Conservation (phyloP, 139 green algal genomes). For the Coelastrella sp. region DNA sequence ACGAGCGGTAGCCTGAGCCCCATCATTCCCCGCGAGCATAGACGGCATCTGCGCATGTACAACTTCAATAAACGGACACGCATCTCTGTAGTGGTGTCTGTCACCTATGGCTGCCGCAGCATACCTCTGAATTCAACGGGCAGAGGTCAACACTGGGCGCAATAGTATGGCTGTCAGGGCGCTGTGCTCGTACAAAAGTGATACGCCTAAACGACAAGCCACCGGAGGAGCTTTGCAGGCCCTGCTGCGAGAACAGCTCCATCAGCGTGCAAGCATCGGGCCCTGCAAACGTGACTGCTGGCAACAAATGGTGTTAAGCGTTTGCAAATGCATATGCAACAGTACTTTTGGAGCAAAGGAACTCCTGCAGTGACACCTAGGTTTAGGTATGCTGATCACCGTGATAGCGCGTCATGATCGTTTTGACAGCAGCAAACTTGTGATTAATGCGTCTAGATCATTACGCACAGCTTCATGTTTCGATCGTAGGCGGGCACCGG, state of each 20-base stretch:
- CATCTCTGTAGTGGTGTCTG: background rate
- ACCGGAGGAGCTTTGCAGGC: background rate
- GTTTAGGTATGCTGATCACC: too few relatives aligned
- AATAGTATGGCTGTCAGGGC: slow-evolving; percentile 59
- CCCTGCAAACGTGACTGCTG: background rate
- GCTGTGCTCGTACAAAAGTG: slow-evolving; percentile 72
- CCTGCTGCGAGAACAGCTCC: background rate
- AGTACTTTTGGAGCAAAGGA: too few relatives aligned
- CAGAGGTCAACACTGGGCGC: slow-evolving; percentile 61
- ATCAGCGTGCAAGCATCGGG: background rate
- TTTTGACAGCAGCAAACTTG: too few relatives aligned
- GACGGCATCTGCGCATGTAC: slow-evolving; percentile 48
- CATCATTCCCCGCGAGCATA: background rate
- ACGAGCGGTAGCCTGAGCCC: slow-evolving; percentile 17
- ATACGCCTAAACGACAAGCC: slow-evolving; percentile 58
- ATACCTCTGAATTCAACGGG: slow-evolving; percentile 60
- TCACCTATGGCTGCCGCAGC: background rate
- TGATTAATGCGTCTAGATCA: too few relatives aligned
- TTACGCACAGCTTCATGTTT: too few relatives aligned
- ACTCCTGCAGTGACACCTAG: too few relatives aligned
- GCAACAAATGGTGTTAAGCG: too few relatives aligned
- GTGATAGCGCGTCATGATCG: too few relatives aligned
- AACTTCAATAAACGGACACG: background rate
- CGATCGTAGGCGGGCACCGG: too few relatives aligned
- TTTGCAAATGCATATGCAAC: too few relatives aligned